Evolutionary conservation across 1,139 yeast genomes (phyloP), one percentile per base, ranked within the genome.

Genomic region (Pichia cactophila): DNA sequence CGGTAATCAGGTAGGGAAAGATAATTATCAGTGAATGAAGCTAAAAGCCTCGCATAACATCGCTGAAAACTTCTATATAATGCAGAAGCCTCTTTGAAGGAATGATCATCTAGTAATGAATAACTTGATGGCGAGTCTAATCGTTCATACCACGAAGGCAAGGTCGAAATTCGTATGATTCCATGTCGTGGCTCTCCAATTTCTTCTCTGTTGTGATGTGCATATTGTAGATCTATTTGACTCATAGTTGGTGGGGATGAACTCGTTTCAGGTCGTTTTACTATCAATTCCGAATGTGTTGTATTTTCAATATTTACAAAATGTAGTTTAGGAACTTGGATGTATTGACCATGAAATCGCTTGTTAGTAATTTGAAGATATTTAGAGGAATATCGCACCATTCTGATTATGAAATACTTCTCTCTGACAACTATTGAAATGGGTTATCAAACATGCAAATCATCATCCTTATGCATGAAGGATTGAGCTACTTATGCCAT

Each of bases 61-160:
- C 42, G 36, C 8, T 42, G 41, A 33, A 51, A 51, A 31, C 47
- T 51, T 40, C 54, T 31, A 20, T 44, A 51, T 20, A 51, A 47
- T 7, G n/a, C 33, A 5, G n/a, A 11, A 26, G 8, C 4, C 8
- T n/a, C 20, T 8, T 26, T 14, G 11, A 26, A 12, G 3, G 16
- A 11, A 8, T 41, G 23, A 36, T 51, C 54, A 1, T 44, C 20
- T 10, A 41, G 28, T 12, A 51, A 38, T 12, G 33, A 37, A 26
- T 51, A 51, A 12, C 45, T 51, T 12, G 54, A 51, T 12, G 50
- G 50, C 9, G 37, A 16, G 2, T 42, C 31, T 1, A 51, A 26
- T 40, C 54, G 36, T 33, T 51, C 51, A 23, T 48, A 51, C 54
- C 54, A 51, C 9, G 54, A 40, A 3, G 51, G 51, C n/a, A 51